Percentiles rank a stretch among this genome's conserved stretches.
Evolutionary conservation across 2,329 filamentous ascomycete genomes (phyloP).

Genomic region (Colletotrichum zoysiae): DNA sequence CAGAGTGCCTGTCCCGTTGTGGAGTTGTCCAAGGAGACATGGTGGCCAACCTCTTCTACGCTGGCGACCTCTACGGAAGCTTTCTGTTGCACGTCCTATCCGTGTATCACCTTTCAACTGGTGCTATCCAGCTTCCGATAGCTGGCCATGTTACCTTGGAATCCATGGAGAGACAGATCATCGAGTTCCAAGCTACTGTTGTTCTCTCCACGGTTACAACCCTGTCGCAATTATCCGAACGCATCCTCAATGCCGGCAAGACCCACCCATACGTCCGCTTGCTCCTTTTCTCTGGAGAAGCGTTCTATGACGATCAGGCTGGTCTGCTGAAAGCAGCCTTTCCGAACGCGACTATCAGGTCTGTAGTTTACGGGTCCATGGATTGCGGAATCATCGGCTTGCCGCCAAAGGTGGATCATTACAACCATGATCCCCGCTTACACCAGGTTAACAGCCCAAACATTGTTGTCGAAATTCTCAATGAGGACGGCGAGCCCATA

Average conservation of each 20-base stretch:
- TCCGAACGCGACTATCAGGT: constrained; percentile 25
- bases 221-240: constrained; percentile 29
- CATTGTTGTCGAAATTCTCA: constrained; percentile 31
- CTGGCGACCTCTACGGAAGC: constrained; percentile 37
- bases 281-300: constrained; percentile 37
- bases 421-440: constrained; percentile 21
- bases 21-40: constrained; percentile 27
- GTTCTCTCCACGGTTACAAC: constrained; percentile 32
- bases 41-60: constrained; percentile 36
- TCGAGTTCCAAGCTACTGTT: constrained; percentile 31
- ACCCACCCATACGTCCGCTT: constrained; percentile 24
- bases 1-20: constrained; percentile 27
- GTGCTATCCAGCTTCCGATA: constrained; percentile 30
- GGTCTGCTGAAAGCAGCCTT: constrained; percentile 24
- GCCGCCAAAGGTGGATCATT: constrained; percentile 28
- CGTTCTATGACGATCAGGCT: constrained; percentile 35
- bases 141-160: constrained; percentile 28
- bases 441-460: constrained; percentile 37
- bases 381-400: constrained; percentile 35
- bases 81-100: constrained; percentile 37
- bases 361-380: constrained; percentile 36
- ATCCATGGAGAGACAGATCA: constrained; percentile 35
- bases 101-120: constrained; percentile 28
- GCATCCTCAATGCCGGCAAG: constrained; percentile 10
- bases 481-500: constrained; percentile 23